phyloP scores from a whole-genome alignment of 805 yeast species.

The Wickerhamomyces queroliae region DNA sequence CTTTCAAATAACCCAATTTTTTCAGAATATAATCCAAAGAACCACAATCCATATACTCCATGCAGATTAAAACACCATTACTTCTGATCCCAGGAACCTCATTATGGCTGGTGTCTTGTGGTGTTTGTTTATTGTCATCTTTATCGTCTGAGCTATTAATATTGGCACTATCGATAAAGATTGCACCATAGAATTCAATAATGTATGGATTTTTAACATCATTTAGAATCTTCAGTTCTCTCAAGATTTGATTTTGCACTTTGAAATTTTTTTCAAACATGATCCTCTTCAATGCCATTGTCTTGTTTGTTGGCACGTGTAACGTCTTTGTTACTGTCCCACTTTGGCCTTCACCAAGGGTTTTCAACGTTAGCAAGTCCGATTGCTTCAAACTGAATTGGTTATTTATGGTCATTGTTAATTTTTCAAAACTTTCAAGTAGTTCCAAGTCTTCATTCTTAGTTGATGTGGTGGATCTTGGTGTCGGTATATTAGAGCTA shows the following conservation, averaged over 20 bases:
- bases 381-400: slow-evolving; percentile 47
- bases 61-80: slow-evolving; percentile 79
- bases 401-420: slow-evolving; percentile 50
- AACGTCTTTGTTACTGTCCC: slow-evolving; percentile 88
- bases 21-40: slow-evolving; percentile 77
- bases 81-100: slow-evolving; percentile 22
- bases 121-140: slow-evolving; percentile 2
- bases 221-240: slow-evolving; percentile 87
- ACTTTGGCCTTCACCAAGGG: slow-evolving; percentile 88
- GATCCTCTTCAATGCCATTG: slow-evolving; percentile 87
- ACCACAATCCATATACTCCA: slow-evolving; percentile 96
- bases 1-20: slow-evolving; percentile 58
- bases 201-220: slow-evolving; percentile 82
- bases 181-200: slow-evolving; percentile 89
- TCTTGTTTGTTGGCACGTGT: slow-evolving; percentile 81
- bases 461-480: slow-evolving; percentile 24
- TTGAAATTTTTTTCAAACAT: slow-evolving; percentile 78
- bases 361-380: slow-evolving; percentile 70
- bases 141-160: not conserved
- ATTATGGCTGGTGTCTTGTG: slow-evolving; percentile 6
- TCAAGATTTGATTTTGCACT: slow-evolving; percentile 74
- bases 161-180: slow-evolving; percentile 46
- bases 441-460: slow-evolving; percentile 27
- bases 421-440: slow-evolving; percentile 38
- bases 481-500: slow-evolving; percentile 11